These are phyloP conservation scores for Tulasnella sp. DNA, from an alignment of 768 basidiomycete genomes.

Conservation along the genomic window DNA sequence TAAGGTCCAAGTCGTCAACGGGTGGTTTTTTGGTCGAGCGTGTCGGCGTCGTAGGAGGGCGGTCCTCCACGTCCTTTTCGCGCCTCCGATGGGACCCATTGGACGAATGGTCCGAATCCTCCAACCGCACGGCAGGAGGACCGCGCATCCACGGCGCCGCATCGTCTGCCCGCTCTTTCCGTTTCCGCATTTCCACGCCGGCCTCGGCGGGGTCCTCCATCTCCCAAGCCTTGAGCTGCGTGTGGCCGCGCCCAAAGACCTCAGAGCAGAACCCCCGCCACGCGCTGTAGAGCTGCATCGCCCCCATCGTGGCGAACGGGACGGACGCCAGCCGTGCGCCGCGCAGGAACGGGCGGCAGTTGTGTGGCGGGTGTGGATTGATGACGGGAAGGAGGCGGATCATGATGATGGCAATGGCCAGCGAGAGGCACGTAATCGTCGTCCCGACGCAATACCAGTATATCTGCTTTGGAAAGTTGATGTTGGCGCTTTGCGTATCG, in stretches of 20 bases:
- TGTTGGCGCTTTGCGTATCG: constrained; percentile 26
- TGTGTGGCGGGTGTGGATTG: background rate
- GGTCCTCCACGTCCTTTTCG: no score
- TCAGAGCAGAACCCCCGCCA: constrained; percentile 27
- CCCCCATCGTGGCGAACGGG: constrained; percentile 25
- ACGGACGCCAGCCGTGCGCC: constrained; percentile 29
- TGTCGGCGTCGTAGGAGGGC: no score
- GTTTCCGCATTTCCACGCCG: constrained; percentile 8
- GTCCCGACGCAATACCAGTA: constrained; percentile 26
- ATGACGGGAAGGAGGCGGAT: constrained; percentile 23
- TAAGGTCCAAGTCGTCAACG: no score
- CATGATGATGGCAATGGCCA: constrained; percentile 25
- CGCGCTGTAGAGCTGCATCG: constrained; percentile 28
- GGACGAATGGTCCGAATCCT: no score
- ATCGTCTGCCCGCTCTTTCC: constrained; percentile 25
- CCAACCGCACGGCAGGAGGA: no score
- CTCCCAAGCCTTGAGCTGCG: constrained; percentile 32
- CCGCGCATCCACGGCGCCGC: background rate
- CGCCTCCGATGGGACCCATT: no score
- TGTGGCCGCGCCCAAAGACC: constrained; percentile 28
- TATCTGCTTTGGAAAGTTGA: constrained; percentile 30
- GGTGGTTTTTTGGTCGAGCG: no score
- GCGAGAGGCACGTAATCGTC: constrained; percentile 22
- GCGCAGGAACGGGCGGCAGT: constrained; percentile 21
- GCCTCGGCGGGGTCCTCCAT: constrained; percentile 20